Evolutionary conservation across 495 filamentous ascomycete genomes (phyloP).

Genomic region (Lasiosphaeria hispida): DNA sequence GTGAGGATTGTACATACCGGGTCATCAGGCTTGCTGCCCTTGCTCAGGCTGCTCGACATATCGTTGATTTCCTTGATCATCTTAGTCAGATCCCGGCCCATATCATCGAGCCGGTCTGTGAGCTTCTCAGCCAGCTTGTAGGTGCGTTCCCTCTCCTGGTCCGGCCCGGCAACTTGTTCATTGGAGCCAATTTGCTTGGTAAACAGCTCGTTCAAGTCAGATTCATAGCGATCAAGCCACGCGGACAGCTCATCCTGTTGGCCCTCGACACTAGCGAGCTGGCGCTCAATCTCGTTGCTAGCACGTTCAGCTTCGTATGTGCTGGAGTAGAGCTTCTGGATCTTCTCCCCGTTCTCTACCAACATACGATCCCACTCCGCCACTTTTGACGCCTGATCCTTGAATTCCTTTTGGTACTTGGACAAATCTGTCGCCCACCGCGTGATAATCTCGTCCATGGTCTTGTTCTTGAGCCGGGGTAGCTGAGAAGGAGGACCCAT

Average conservation of each 20-base stretch:
- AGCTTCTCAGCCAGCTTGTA: constrained; percentile 91
- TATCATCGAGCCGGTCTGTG: constrained; percentile 79
- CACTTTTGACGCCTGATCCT: constrained; percentile 79
- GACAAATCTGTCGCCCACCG: constrained; percentile 92
- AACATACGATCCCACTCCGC: constrained; percentile 87
- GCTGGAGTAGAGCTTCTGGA: constrained; percentile 79
- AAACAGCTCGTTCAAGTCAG: constrained; percentile 82
- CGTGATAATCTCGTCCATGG: constrained; percentile 99
- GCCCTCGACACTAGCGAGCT: constrained; percentile 79
- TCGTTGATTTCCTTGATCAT: constrained; percentile 99
- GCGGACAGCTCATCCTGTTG: constrained; percentile 84
- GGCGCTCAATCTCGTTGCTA: constrained; percentile 85
- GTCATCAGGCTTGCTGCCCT: constrained; percentile 85
- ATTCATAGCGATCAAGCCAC: constrained; percentile 86
- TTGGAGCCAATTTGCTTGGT: constrained; percentile 53
- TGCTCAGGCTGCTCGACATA: constrained; percentile 76
- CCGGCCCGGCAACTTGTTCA: constrained; percentile 77
- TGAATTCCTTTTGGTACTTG: constrained; percentile 95
- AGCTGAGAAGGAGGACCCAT: constrained; percentile 74
- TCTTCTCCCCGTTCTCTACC: constrained; percentile 88
- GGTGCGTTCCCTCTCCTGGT: constrained; percentile 91
- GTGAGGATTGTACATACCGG: constrained; percentile 63
- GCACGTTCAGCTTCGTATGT: constrained; percentile 90
- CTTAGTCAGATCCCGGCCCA: constrained; percentile 83
- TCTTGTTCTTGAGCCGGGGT: constrained; percentile 93